Evolutionary conservation across 352 stramenopile species (phyloP).

Genomic region (Thraustochytrium sp.): DNA sequence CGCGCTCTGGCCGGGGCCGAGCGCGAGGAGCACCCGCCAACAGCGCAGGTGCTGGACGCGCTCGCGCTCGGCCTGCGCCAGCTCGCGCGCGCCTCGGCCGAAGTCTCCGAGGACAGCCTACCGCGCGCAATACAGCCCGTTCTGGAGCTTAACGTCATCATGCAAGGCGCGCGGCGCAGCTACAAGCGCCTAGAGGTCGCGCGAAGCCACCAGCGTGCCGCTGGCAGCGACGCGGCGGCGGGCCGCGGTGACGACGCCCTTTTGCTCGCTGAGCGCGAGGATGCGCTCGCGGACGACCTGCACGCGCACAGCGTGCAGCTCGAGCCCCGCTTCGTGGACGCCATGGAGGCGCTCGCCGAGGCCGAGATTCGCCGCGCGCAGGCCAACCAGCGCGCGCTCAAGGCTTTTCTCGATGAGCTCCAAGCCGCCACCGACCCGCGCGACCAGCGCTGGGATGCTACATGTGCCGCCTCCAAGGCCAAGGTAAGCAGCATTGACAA

Average conservation of each 20-base stretch:
- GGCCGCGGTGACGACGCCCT: not conserved
- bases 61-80: not conserved
- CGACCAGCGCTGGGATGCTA: not conserved
- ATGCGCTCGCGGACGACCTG: not conserved
- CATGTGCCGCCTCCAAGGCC: not conserved
- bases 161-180: not conserved
- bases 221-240: not conserved
- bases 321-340: not conserved
- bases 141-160: not conserved
- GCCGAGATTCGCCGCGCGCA: not conserved
- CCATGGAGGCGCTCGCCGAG: slow-evolving; percentile 3
- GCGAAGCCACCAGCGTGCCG: not conserved
- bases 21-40: not conserved
- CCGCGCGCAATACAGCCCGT: not conserved
- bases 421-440: not conserved
- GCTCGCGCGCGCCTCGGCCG: not conserved
- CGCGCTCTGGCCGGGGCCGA: not conserved
- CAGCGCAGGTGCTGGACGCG: not conserved
- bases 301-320: not conserved
- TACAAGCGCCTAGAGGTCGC: not conserved
- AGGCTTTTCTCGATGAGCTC: not conserved
- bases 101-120: not conserved
- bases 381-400: not conserved
- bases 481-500: too few relatives aligned
- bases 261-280: not conserved